phyloP scores from a whole-genome alignment of 2,329 filamentous ascomycete species.

The Pseudogymnoascus sp. region DNA sequence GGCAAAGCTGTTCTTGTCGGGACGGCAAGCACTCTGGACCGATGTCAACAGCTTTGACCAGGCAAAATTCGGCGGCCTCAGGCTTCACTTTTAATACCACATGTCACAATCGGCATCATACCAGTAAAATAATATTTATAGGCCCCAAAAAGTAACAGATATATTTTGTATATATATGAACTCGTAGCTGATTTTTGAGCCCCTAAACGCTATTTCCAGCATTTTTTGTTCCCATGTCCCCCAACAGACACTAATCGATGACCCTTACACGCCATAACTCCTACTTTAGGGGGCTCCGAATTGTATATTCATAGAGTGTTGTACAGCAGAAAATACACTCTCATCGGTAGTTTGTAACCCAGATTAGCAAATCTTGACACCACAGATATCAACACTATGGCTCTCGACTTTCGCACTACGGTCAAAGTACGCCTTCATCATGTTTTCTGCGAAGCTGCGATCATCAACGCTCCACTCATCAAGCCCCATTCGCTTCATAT shows the following conservation, averaged over 20 bases:
- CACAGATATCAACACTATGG: slow-evolving; percentile 67
- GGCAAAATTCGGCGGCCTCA: not conserved
- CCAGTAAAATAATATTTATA: not conserved
- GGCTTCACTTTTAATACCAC: slow-evolving; percentile 4
- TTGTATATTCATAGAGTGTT: not conserved
- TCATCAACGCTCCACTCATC: slow-evolving; percentile 70
- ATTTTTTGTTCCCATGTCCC: not conserved
- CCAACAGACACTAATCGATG: not conserved
- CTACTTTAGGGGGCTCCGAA: not conserved
- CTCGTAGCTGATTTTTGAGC: not conserved
- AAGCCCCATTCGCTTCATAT: slow-evolving; percentile 64
- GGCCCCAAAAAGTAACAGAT: not conserved
- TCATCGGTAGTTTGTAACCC: not conserved
- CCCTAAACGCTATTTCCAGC: not conserved
- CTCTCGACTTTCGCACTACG: slow-evolving; percentile 56
- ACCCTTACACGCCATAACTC: not conserved
- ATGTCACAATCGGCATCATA: not conserved
- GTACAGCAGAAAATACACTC: not conserved
- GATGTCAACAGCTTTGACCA: slow-evolving; percentile 4
- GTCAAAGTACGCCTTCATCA: slow-evolving; percentile 59
- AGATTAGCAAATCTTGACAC: slow-evolving; percentile 57
- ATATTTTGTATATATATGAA: not conserved
- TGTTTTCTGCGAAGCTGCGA: slow-evolving; percentile 57
- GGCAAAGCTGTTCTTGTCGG: slow-evolving; percentile 8
- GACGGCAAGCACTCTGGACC: not conserved